phyloP scores from a whole-genome alignment of 2,329 filamentous ascomycete species.

The Arthrobotrys sinensis region DNA sequence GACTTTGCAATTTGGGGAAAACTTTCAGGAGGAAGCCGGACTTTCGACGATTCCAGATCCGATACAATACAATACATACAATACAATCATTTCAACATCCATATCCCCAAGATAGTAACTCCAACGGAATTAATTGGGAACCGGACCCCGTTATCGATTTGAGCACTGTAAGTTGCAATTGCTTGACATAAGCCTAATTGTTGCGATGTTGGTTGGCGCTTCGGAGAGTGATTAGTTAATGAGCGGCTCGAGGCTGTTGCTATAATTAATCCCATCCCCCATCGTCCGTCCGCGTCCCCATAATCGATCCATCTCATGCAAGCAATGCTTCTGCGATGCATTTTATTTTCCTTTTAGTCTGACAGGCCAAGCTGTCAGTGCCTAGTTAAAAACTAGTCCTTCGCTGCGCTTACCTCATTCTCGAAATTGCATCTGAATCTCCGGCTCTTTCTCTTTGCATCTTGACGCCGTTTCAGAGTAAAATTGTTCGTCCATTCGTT shows the following conservation, averaged over 20 bases:
- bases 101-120: too few relatives aligned
- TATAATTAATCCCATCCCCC: slow-evolving; percentile 18
- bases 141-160: background rate
- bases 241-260: slow-evolving; percentile 19
- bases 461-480: slow-evolving; percentile 28
- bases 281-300: background rate
- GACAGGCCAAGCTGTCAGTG: slow-evolving; percentile 6
- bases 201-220: slow-evolving; percentile 19
- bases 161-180: background rate
- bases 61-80: too few relatives aligned
- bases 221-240: background rate
- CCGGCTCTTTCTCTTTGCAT: background rate
- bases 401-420: background rate
- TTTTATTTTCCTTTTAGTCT: background rate
- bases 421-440: background rate
- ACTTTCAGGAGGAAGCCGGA: slow-evolving; percentile 1
- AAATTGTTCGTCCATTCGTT: slow-evolving; percentile 3
- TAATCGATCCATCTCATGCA: background rate
- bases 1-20: too few relatives aligned
- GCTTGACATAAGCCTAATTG: too few relatives aligned
- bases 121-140: too few relatives aligned
- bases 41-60: slow-evolving; percentile 1
- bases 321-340: background rate
- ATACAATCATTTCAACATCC: too few relatives aligned
- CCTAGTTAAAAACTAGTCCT: background rate